phyloP scores from a whole-genome alignment of 2,329 filamentous ascomycete species.

The Cladosporium sp. region DNA sequence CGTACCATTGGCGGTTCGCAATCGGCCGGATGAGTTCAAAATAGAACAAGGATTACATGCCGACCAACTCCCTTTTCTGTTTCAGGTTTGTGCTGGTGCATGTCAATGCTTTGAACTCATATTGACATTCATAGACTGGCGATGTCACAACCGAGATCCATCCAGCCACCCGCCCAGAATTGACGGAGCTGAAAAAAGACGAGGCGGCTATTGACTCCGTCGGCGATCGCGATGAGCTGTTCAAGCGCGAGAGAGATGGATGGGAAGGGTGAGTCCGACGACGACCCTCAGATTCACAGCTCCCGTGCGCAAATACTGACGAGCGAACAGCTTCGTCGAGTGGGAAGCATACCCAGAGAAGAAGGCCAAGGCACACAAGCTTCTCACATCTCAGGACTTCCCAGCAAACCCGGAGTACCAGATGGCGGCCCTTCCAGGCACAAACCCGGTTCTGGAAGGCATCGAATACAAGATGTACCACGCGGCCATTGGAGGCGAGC shows the following conservation, averaged over 20 bases:
- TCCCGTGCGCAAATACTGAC: slow-evolving; percentile 21
- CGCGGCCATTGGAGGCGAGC: slow-evolving; percentile 51
- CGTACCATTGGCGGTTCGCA: slow-evolving; percentile 15
- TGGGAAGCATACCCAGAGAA: slow-evolving; percentile 65
- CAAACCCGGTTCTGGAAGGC: slow-evolving; percentile 59
- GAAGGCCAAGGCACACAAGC: slow-evolving; percentile 53
- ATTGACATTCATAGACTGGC: slow-evolving; percentile 31
- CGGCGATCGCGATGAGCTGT: slow-evolving; percentile 43
- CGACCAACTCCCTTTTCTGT: slow-evolving; percentile 49
- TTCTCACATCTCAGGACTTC: slow-evolving; percentile 50
- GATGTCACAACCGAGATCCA: slow-evolving; percentile 36
- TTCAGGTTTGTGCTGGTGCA: slow-evolving; percentile 36
- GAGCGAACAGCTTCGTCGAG: slow-evolving; percentile 53
- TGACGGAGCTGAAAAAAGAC: slow-evolving; percentile 41
- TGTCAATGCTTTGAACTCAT: neutral
- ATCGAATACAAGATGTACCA: slow-evolving; percentile 62
- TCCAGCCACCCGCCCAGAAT: slow-evolving; percentile 33
- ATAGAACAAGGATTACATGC: slow-evolving; percentile 54
- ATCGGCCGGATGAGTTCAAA: slow-evolving; percentile 52
- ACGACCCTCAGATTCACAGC: slow-evolving; percentile 31
- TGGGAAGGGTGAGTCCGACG: slow-evolving; percentile 46
- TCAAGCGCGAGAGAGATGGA: slow-evolving; percentile 46
- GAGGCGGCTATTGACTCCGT: slow-evolving; percentile 44
- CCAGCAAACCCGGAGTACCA: slow-evolving; percentile 56
- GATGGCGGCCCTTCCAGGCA: slow-evolving; percentile 55